Evolutionary conservation across 225 moss, liverwort and hornwort genomes (phyloP).

Genomic region (Marchantia paleacea): DNA sequence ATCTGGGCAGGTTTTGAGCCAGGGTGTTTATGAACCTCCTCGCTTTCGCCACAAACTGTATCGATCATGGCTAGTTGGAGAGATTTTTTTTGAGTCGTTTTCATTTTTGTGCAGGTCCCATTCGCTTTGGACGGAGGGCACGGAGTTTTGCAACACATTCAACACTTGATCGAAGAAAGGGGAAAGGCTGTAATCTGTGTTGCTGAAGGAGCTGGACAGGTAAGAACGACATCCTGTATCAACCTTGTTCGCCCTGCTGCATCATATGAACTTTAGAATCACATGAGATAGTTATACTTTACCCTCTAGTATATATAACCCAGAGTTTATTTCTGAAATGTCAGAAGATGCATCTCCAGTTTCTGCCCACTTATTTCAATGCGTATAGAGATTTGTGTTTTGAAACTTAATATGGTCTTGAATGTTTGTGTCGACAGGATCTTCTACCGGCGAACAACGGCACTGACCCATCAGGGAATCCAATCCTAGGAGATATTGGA

Average conservation of each 20-base stretch:
- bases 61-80: not conserved
- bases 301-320: not conserved
- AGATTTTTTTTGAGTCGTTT: not conserved
- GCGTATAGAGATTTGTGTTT: not conserved
- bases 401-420: not conserved
- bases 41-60: too few species aligned
- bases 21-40: too few species aligned
- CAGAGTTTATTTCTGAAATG: not conserved
- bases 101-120: constrained; percentile 47
- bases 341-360: not conserved
- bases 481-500: constrained; percentile 76
- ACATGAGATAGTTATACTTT: not conserved
- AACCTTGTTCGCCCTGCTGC: not conserved
- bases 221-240: constrained; percentile 17
- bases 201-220: constrained; percentile 98
- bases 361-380: not conserved
- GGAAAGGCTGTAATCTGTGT: constrained; percentile 81
- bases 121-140: constrained; percentile 64
- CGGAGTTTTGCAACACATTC: constrained; percentile 74
- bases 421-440: constrained; percentile 36
- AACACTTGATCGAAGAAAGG: constrained; percentile 66
- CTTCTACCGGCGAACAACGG: constrained; percentile 52
- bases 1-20: too few species aligned
- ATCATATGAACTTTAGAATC: not conserved
- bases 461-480: constrained; percentile 86